Conservation (phyloP, 768 basidiomycete species). For the Cubamyces sp. region DNA sequence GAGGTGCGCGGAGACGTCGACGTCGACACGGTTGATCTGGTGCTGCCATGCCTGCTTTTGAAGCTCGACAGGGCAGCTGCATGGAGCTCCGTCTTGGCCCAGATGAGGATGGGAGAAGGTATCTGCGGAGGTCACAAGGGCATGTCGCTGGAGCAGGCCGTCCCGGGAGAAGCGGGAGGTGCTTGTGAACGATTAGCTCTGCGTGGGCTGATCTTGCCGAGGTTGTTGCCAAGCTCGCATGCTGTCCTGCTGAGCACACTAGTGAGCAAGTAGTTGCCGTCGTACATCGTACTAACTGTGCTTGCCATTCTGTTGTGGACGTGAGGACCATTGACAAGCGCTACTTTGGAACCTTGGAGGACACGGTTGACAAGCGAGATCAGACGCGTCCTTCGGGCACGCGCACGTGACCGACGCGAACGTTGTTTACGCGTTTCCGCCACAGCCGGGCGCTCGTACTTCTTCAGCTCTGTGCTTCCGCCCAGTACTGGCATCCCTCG, state of each 20-base stretch:
- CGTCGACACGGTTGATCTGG: neutral
- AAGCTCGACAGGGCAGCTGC: neutral
- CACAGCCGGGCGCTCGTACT: slow-evolving; percentile 1
- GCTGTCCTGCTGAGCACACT: too few species aligned
- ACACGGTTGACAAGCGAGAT: too few species aligned
- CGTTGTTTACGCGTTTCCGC: slow-evolving; percentile 36
- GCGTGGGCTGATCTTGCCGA: neutral
- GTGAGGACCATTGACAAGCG: too few species aligned
- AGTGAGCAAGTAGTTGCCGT: too few species aligned
- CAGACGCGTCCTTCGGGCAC: slow-evolving; percentile 8
- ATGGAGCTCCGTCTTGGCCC: neutral
- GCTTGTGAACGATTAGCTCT: neutral
- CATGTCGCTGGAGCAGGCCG: slow-evolving; percentile 11
- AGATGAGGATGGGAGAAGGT: neutral
- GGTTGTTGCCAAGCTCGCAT: neutral
- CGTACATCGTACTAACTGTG: too few species aligned
- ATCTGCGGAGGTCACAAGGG: slow-evolving; percentile 23
- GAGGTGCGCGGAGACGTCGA: neutral
- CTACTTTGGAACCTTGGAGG: too few species aligned
- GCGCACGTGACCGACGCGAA: slow-evolving; percentile 37
- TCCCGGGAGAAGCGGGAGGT: slow-evolving; percentile 12
- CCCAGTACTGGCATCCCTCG: neutral
- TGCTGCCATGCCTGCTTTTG: slow-evolving; percentile 14
- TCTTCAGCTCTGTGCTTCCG: neutral
- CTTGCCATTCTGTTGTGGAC: too few species aligned